phyloP scores from a whole-genome alignment of 805 yeast species.

The Pichia deserticola region DNA sequence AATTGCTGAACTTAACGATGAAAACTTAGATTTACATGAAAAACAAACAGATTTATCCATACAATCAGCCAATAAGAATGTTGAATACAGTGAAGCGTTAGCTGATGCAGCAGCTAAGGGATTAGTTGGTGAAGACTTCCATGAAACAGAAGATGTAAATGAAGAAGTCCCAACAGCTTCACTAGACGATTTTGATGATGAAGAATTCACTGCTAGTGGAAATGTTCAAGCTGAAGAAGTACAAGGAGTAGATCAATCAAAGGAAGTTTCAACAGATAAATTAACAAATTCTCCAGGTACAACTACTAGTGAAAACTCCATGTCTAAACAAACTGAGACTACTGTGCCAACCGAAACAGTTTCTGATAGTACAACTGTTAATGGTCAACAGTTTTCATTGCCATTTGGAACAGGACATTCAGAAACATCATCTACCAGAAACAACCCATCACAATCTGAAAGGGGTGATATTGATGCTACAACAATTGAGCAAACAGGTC shows the following conservation, averaged over 20 bases:
- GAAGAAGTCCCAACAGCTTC: constrained; percentile 29
- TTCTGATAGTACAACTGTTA: constrained; percentile 23
- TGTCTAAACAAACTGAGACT: constrained; percentile 10
- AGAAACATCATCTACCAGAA: constrained; percentile 82
- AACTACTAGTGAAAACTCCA: constrained; percentile 14
- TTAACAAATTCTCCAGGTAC: constrained; percentile 16
- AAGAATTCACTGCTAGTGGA: background rate
- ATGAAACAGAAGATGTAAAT: constrained; percentile 9
- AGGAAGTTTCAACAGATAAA: background rate
- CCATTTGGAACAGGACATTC: constrained; percentile 64
- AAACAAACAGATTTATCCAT: constrained; percentile 25
- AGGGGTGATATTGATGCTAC: constrained; percentile 59
- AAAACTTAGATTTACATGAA: constrained; percentile 35
- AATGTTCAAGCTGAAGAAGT: background rate
- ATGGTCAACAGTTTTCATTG: constrained; percentile 20
- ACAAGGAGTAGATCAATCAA: background rate
- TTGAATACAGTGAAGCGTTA: constrained; percentile 24
- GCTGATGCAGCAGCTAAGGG: constrained; percentile 24
- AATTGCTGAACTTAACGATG: constrained; percentile 28
- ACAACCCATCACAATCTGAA: constrained; percentile 86
- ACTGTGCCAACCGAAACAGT: constrained; percentile 43
- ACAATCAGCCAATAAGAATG: constrained; percentile 26
- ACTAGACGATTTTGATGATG: constrained; percentile 26
- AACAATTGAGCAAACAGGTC: constrained; percentile 26
- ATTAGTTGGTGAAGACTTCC: constrained; percentile 17